A percentile compares a stretch with the other conserved stretches of the same genome.
Conservation (phyloP, 306 rosid genomes). For the Mimosa bimucronata region DNA sequence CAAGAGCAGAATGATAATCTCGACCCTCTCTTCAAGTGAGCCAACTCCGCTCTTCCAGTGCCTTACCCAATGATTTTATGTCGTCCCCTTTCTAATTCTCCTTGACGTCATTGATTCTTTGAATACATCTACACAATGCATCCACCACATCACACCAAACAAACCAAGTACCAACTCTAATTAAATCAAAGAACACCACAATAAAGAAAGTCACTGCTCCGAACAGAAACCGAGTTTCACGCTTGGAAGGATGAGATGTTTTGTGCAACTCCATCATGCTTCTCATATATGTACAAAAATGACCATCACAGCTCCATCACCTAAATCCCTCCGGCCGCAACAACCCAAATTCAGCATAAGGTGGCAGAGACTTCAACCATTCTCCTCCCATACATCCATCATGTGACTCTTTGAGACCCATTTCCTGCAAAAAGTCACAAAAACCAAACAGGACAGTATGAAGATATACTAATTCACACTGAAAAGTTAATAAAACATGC, state of each 20-base stretch:
- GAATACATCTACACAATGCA: constrained; percentile 38
- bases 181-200: constrained; percentile 15
- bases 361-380: constrained; percentile 26
- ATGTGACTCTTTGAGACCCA: constrained; percentile 40
- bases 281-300: constrained; percentile 43
- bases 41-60: constrained; percentile 16
- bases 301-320: constrained; percentile 30
- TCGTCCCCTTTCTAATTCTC: constrained; percentile 20
- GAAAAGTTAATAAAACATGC: constrained; percentile 40
- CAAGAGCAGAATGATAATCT: not conserved
- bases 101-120: constrained; percentile 7
- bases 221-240: constrained; percentile 37
- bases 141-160: constrained; percentile 31
- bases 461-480: constrained; percentile 53
- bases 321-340: constrained; percentile 25
- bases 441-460: constrained; percentile 60
- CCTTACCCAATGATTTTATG: constrained; percentile 5
- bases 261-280: constrained; percentile 31
- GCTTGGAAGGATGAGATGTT: constrained; percentile 28
- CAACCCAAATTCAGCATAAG: constrained; percentile 32
- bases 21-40: not conserved
- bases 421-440: constrained; percentile 52
- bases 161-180: constrained; percentile 39
- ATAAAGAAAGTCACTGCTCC: constrained; percentile 35
- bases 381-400: constrained; percentile 32